Percentiles rank a stretch among this genome's conserved stretches.
Conservation (phyloP, 2,329 filamentous ascomycete species). For the Colletotrichum lindemuthianum region DNA sequence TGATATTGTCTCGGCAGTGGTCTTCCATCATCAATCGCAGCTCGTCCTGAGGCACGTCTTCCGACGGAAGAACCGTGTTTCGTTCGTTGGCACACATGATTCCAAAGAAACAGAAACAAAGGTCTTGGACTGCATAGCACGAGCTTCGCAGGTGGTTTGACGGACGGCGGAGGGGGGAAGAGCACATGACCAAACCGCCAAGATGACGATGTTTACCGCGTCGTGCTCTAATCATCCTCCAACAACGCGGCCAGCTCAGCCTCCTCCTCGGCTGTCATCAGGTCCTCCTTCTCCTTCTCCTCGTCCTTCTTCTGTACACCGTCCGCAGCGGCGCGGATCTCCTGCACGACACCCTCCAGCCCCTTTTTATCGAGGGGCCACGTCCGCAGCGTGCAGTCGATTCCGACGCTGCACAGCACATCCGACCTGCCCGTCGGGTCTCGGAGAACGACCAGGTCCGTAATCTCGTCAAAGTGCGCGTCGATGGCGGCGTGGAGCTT, state of each 20-base stretch:
- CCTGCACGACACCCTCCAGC: conserved; percentile 60
- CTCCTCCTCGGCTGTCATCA: conserved; percentile 90
- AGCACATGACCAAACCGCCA: neutral
- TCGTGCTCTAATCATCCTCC: conserved; percentile 70
- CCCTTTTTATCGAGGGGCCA: conserved; percentile 78
- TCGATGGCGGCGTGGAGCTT: conserved; percentile 78
- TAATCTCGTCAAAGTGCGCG: conserved; percentile 95
- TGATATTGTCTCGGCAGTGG: too few relatives aligned
- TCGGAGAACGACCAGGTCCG: conserved; percentile 74
- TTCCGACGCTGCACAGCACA: conserved; percentile 81
- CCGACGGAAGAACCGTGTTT: neutral
- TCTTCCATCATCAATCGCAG: neutral
- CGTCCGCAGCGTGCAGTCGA: conserved; percentile 86
- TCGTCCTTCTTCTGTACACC: conserved; percentile 51
- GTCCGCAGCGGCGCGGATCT: conserved; percentile 57
- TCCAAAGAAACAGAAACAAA: too few relatives aligned
- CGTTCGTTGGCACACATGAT: neutral
- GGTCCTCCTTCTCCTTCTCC: conserved; percentile 54
- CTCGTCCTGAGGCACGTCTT: neutral
- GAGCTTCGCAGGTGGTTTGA: too few relatives aligned
- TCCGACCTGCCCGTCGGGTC: conserved; percentile 48
- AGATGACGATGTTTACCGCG: neutral
- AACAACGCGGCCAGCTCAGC: conserved; percentile 91
- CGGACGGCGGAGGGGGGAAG: neutral
- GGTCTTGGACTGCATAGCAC: too few relatives aligned